phyloP scores from a whole-genome alignment of 257 asterid genomes.

The Gentiana straminea region DNA sequence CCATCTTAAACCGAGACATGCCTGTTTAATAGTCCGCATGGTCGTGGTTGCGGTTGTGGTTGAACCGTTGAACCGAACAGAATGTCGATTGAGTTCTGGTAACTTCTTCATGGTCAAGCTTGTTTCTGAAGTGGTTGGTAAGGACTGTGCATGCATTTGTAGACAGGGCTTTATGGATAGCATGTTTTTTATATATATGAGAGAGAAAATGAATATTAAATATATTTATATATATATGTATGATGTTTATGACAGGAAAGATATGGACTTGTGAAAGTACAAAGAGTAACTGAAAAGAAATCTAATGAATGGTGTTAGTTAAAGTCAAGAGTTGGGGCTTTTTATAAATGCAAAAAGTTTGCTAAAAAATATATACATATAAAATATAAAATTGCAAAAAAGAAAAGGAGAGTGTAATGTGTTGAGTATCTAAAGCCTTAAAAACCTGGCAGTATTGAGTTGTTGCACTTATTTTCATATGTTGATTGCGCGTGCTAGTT shows the following conservation, averaged over 20 bases:
- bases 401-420: no score
- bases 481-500: no score
- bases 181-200: conserved; percentile 11
- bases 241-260: neutral
- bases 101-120: conserved; percentile 9
- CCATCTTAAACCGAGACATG: conserved; percentile 32
- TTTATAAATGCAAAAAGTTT: conserved; percentile 26
- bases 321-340: conserved; percentile 5
- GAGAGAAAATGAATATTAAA: neutral
- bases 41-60: neutral
- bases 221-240: no score
- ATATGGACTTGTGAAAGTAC: neutral
- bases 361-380: no score
- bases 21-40: neutral
- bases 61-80: neutral
- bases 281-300: neutral
- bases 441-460: no score
- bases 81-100: conserved; percentile 5
- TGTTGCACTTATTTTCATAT: no score
- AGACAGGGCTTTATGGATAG: conserved; percentile 19
- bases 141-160: conserved; percentile 1
- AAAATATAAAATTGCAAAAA: no score
- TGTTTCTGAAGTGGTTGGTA: conserved; percentile 7
- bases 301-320: neutral
- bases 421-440: no score